Conservation (phyloP, 2,329 filamentous ascomycete genomes). For the Pseudocercospora musae region DNA sequence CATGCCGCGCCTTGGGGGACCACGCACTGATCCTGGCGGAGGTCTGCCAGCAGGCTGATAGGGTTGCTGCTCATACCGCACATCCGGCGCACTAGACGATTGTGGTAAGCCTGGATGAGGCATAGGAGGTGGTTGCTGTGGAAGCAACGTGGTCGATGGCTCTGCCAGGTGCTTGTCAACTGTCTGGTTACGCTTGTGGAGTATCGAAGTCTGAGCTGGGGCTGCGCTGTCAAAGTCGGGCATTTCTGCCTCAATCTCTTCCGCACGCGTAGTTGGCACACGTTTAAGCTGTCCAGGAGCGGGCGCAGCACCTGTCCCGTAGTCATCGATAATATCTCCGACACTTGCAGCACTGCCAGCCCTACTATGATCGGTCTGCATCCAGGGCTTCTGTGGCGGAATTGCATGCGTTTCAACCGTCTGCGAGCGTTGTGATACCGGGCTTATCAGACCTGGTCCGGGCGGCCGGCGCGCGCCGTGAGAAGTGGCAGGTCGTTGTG, state of each 20-base stretch:
- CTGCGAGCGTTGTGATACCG: slow-evolving; percentile 8
- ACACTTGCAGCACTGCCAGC: slow-evolving; percentile 13
- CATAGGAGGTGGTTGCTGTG: slow-evolving; percentile 7
- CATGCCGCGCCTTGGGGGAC: slow-evolving; percentile 15
- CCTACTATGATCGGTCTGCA: slow-evolving; percentile 11
- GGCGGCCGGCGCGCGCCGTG: slow-evolving; percentile 13
- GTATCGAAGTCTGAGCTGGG: slow-evolving; percentile 27
- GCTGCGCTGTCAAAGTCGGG: slow-evolving; percentile 58
- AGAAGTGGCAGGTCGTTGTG: slow-evolving; percentile 20
- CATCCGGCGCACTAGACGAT: slow-evolving; percentile 16
- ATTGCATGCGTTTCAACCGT: slow-evolving; percentile 8
- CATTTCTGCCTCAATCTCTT: slow-evolving; percentile 56
- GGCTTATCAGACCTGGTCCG: slow-evolving; percentile 11
- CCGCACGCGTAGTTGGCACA: slow-evolving; percentile 34
- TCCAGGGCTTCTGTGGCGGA: slow-evolving; percentile 12
- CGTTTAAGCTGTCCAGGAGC: slow-evolving; percentile 14
- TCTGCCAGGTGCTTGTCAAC: slow-evolving; percentile 32
- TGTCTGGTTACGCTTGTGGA: slow-evolving; percentile 30
- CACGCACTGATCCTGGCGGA: slow-evolving; percentile 7
- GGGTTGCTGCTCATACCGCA: slow-evolving; percentile 13
- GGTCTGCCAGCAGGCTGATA: slow-evolving; percentile 7
- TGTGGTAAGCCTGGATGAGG: slow-evolving; percentile 14
- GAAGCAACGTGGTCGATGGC: slow-evolving; percentile 27
- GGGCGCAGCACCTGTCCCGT: slow-evolving; percentile 14
- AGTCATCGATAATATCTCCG: slow-evolving; percentile 23